phyloP scores from a whole-genome alignment of 1,284 basidiomycete species.

The Ustanciosporium gigantosporum region DNA sequence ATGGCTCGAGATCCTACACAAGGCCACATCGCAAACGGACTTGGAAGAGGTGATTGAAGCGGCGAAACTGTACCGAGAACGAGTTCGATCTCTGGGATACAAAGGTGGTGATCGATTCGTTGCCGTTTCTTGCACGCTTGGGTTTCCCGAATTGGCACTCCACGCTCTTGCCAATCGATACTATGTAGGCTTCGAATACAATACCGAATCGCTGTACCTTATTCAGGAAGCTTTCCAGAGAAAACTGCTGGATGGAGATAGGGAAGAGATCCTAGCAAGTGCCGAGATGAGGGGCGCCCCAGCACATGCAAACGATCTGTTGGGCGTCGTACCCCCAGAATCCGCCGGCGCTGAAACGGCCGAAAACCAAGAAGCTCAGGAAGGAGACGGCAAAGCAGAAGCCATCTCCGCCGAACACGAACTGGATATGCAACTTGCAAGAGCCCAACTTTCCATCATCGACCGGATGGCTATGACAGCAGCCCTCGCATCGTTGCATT shows the following conservation, averaged over 20 bases:
- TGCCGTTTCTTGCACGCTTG: background rate
- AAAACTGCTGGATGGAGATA: conserved; percentile 4
- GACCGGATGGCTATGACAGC: conserved; percentile 25
- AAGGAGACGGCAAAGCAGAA: conserved; percentile 12
- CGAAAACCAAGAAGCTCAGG: background rate
- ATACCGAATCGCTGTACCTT: conserved; percentile 10
- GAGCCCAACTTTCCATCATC: conserved; percentile 19
- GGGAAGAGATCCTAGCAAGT: conserved; percentile 14
- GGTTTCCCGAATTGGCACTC: conserved; percentile 22
- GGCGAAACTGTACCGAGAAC: conserved; percentile 23
- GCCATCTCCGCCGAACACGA: conserved; percentile 9
- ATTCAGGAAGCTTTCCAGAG: conserved; percentile 5
- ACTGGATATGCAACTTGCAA: conserved; percentile 21
- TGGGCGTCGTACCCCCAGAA: conserved; percentile 5
- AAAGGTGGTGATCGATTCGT: conserved; percentile 7
- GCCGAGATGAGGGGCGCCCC: conserved; percentile 11
- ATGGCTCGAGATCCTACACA: conserved; percentile 8
- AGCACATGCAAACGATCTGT: conserved; percentile 9
- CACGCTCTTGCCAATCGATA: conserved; percentile 30
- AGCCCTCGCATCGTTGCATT: conserved; percentile 2
- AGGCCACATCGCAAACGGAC: conserved; percentile 5
- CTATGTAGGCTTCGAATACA: conserved; percentile 18
- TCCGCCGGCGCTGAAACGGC: background rate
- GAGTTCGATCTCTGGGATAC: conserved; percentile 11
- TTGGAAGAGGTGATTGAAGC: conserved; percentile 8